Evolutionary conservation across 2,329 filamentous ascomycete species (phyloP).

Genomic region (Fusarium sp.): DNA sequence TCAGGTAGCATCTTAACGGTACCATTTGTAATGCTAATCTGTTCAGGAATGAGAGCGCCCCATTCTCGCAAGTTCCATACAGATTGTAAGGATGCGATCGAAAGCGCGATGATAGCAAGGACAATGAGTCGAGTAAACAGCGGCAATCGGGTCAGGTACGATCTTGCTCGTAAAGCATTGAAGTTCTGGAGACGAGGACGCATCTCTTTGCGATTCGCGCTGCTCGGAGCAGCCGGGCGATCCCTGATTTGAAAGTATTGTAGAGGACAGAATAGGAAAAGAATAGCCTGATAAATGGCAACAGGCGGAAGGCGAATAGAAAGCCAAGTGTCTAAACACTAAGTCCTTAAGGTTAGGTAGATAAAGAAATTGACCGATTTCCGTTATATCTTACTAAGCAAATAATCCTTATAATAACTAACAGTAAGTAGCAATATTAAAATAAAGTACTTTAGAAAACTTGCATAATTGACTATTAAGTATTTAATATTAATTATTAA

Average conservation of each 20-base stretch:
- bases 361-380: too few relatives aligned
- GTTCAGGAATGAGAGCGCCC: conserved; percentile 80
- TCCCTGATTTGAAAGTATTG: conserved; percentile 14
- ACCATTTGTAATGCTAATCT: conserved; percentile 78
- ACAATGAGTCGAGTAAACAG: conserved; percentile 81
- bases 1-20: conserved; percentile 29
- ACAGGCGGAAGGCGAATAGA: neutral
- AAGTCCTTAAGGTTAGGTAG: conserved; percentile 8
- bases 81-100: conserved; percentile 73
- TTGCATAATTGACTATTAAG: too few relatives aligned
- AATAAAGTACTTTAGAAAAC: too few relatives aligned
- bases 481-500: too few relatives aligned
- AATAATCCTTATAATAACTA: too few relatives aligned
- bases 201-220: conserved; percentile 43
- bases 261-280: neutral
- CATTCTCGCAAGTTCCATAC: conserved; percentile 78
- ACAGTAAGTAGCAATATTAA: too few relatives aligned
- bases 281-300: neutral
- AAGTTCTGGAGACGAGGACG: conserved; percentile 56
- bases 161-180: conserved; percentile 77
- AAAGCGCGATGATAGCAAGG: conserved; percentile 67
- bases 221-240: conserved; percentile 41
- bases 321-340: conserved; percentile 2
- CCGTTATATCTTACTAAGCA: too few relatives aligned
- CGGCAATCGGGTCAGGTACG: conserved; percentile 85